A percentile compares a stretch with the other conserved stretches of the same genome.
Evolutionary conservation across 1,284 basidiomycete genomes (phyloP).

Genomic region (Fomes fomentarius): DNA sequence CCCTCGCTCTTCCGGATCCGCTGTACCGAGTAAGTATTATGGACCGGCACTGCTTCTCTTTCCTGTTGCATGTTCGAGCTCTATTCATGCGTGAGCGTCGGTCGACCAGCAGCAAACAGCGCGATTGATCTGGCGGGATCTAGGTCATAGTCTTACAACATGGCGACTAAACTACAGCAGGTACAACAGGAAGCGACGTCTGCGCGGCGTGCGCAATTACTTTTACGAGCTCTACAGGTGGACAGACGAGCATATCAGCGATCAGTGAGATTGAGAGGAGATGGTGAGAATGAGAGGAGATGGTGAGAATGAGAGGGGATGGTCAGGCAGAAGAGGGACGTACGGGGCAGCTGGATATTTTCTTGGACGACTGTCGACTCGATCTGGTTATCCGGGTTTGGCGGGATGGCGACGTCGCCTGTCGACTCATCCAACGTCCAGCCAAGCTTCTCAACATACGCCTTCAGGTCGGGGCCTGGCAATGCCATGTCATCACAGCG

Average conservation of each 20-base stretch:
- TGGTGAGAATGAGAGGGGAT: background rate
- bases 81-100: background rate
- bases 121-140: background rate
- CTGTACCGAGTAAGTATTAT: too few relatives aligned
- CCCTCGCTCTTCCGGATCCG: too few relatives aligned
- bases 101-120: too few relatives aligned
- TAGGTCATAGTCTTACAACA: background rate
- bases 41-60: too few relatives aligned
- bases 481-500: background rate
- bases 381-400: constrained; percentile 94
- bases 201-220: constrained; percentile 75
- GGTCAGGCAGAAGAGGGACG: constrained; percentile 39
- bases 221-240: constrained; percentile 74
- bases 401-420: constrained; percentile 73
- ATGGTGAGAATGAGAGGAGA: background rate
- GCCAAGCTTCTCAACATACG: constrained; percentile 70
- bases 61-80: too few relatives aligned
- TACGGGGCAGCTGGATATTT: constrained; percentile 86
- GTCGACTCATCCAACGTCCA: constrained; percentile 72
- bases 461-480: constrained; percentile 63
- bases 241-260: background rate
- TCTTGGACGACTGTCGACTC: constrained; percentile 94
- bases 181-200: constrained; percentile 25
- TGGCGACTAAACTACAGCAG: constrained; percentile 20
- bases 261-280: too few relatives aligned